A percentile compares a stretch with the other conserved stretches of the same genome.
Conservation (phyloP, 352 stramenopile species). For the Aphanomyces astaci region DNA sequence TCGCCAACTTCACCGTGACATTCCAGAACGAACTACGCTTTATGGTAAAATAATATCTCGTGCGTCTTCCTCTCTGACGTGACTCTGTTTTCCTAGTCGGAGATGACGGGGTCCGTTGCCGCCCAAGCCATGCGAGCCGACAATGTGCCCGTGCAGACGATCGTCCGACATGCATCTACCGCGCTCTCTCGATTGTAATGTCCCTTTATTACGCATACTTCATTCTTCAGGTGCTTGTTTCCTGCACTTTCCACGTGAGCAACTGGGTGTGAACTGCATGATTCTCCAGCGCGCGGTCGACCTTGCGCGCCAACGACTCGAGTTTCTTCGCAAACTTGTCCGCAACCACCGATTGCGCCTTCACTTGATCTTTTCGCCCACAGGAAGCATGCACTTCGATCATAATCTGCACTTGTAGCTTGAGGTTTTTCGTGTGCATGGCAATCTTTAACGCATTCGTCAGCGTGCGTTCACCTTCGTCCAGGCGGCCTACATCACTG, state of each 20-base stretch:
- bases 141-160: conserved; percentile 64
- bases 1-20: conserved; percentile 72
- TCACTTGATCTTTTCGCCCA: conserved; percentile 28
- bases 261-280: neutral
- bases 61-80: neutral
- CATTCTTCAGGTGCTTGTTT: neutral
- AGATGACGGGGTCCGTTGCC: conserved; percentile 52
- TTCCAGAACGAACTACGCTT: conserved; percentile 83
- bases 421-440: conserved; percentile 54
- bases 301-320: conserved; percentile 9
- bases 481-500: neutral
- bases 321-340: conserved; percentile 68
- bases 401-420: conserved; percentile 58
- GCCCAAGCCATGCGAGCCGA: conserved; percentile 55
- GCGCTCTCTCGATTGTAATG: conserved; percentile 51
- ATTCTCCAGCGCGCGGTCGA: neutral
- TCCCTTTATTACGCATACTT: neutral
- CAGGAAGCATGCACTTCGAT: conserved; percentile 54
- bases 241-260: conserved; percentile 24
- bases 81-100: conserved; percentile 32
- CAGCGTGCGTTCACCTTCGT: conserved; percentile 55
- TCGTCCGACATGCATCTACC: conserved; percentile 58
- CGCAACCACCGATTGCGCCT: conserved; percentile 38
- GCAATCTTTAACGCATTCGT: conserved; percentile 44
- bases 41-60: conserved; percentile 40